A percentile compares a stretch with the other conserved stretches of the same genome.
Evolutionary conservation across 345 rosid genomes (phyloP).

Genomic region (Dimocarpus longan): DNA sequence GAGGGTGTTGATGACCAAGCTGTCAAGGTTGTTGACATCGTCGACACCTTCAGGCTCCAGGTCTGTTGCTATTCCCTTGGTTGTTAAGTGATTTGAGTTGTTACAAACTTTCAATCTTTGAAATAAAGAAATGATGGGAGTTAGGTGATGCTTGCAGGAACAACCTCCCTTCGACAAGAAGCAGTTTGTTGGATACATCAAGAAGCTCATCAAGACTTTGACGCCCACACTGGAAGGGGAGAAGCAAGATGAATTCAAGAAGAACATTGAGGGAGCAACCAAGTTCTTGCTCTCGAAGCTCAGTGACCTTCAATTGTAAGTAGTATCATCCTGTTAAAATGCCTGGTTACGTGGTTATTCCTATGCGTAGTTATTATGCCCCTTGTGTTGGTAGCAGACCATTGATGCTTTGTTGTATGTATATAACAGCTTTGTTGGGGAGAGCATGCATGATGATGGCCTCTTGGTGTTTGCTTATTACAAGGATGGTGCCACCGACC

Average conservation of each 20-base stretch:
- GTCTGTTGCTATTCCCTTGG: conserved; percentile 27
- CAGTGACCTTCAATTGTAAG: conserved; percentile 91
- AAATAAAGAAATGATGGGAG: neutral
- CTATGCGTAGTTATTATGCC: neutral
- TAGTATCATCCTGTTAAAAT: conserved; percentile 24
- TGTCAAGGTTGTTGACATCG: conserved; percentile 92
- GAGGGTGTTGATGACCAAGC: conserved; percentile 89
- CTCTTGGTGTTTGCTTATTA: conserved; percentile 87
- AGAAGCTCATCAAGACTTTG: conserved; percentile 77
- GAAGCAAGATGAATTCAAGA: conserved; percentile 60
- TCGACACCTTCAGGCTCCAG: conserved; percentile 99
- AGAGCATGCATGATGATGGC: conserved; percentile 83
- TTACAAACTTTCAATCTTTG: neutral
- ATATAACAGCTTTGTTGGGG: conserved; percentile 82
- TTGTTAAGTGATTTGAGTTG: neutral
- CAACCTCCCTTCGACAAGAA: conserved; percentile 95
- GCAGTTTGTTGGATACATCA: conserved; percentile 63
- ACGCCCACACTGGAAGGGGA: conserved; percentile 62
- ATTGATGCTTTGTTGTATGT: neutral
- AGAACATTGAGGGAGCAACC: conserved; percentile 86
- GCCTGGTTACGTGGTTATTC: neutral
- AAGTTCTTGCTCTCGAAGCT: conserved; percentile 84
- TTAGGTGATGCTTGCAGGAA: conserved; percentile 50
- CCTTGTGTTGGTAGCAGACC: neutral
- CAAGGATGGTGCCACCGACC: conserved; percentile 90